Evolutionary conservation across 805 yeast genomes (phyloP), one percentile per base, ranked within the genome.

Genomic region (Candida sakaeoensis): DNA sequence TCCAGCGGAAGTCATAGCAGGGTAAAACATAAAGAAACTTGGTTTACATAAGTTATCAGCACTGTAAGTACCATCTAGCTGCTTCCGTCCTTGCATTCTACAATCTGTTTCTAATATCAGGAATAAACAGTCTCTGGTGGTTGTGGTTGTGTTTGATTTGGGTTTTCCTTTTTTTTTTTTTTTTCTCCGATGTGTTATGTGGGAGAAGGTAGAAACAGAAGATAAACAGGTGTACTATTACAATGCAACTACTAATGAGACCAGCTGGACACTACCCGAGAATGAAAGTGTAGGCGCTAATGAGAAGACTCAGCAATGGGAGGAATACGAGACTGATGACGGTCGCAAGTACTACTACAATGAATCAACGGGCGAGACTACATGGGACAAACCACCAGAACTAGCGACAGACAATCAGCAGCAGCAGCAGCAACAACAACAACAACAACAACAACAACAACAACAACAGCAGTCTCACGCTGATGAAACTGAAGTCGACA

Each of bases 201-300:
- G 96, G 96, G 77, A 75, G 52, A 77, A 77, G 44, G 72, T 77
- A 9, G 65, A 65, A 27, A 86, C 83, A 49, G 77, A 75, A 9
- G 77, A 77, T 37, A 93, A 95, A 0, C 68, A 81, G 36, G 64
- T 68, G 1, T 90, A 89, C 61, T 89, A 83, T 60, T 86, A 79
- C 57, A 79, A 89, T 47, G 39, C 74, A 0, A 70, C 55, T 19
- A 82, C 91, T 0, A 74, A 78, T 36, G 78, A 79, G 47, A 79
- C 96, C 0, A 77, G 81, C 37, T 88, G 96, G 95, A 86, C 84
- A 18, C 78, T 79, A 47, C 96, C 96, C 0, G 74, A 60, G 13
- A 83, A 72, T 38, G 52, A 73, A 17, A 25, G 21, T 16, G 21
- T 27, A 17, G 9, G 14, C n/a, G 13, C 26, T 2, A 5, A 25